A percentile compares a stretch with the other conserved stretches of the same genome.
phyloP scores from a whole-genome alignment of 192 early-diverging fungal genomes.

The Obelidium mucronatum region DNA sequence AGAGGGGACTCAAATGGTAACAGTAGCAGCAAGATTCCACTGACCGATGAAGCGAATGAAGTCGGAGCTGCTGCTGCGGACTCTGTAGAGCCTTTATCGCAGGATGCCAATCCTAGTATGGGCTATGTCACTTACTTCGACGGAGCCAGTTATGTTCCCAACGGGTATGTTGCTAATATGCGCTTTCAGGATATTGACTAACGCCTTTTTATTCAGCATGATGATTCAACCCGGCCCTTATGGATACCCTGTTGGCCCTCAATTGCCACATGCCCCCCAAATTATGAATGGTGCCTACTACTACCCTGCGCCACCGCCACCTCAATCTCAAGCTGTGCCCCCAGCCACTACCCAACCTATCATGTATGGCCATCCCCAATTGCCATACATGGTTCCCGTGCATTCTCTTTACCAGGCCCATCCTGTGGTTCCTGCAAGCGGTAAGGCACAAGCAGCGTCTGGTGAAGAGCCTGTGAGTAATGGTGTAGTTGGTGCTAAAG shows the following conservation, averaged over 20 bases:
- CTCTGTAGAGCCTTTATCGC: background rate
- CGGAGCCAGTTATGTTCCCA: slow-evolving; percentile 20
- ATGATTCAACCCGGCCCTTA: slow-evolving; percentile 4
- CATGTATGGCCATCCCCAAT: slow-evolving; percentile 2
- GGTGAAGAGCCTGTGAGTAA: background rate
- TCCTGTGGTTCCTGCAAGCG: background rate
- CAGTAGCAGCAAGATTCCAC: background rate
- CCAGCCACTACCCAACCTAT: background rate
- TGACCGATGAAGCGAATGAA: background rate
- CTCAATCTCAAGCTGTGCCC: background rate
- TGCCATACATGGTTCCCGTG: slow-evolving; percentile 16
- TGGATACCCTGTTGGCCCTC: slow-evolving; percentile 14
- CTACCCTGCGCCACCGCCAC: slow-evolving; percentile 7
- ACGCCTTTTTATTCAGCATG: slow-evolving; percentile 3
- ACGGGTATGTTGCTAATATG: background rate
- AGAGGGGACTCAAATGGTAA: background rate
- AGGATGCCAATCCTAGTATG: background rate
- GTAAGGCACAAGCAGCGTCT: background rate
- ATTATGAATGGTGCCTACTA: slow-evolving; percentile 26
- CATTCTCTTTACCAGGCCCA: background rate
- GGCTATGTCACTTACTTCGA: slow-evolving; percentile 27
- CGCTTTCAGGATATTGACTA: background rate
- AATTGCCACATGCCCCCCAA: background rate
- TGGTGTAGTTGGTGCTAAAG: background rate
- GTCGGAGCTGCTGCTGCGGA: slow-evolving; percentile 6